Evolutionary conservation across 139 green algal species (phyloP).

Genomic region (Closterium sp.): DNA sequence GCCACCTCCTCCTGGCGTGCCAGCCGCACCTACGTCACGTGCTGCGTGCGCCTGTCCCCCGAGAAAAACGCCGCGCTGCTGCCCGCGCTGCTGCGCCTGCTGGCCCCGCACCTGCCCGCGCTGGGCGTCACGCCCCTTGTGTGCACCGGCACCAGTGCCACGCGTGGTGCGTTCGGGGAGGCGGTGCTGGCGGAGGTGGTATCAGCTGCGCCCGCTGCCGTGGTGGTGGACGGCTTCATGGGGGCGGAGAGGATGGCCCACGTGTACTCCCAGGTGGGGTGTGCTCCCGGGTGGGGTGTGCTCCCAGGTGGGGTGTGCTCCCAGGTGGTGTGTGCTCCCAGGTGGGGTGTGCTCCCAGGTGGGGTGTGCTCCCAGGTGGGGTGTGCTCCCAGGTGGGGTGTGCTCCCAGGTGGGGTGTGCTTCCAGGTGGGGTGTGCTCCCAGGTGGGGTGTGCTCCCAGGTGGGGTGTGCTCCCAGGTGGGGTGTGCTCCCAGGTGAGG

Average conservation of each 20-base stretch:
- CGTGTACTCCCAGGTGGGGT: constrained; percentile 56
- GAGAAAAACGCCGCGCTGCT: constrained; percentile 83
- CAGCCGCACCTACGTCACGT: constrained; percentile 60
- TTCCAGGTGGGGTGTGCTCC: too few relatives aligned
- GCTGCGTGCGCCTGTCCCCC: constrained; percentile 70
- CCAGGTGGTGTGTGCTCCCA: too few relatives aligned
- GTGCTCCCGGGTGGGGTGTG: too few relatives aligned
- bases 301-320: too few relatives aligned
- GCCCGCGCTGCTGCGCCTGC: constrained; percentile 59
- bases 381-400: too few relatives aligned
- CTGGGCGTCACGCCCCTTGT: constrained; percentile 60
- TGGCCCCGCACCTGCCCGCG: constrained; percentile 53
- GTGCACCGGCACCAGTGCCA: constrained; percentile 42
- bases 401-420: too few relatives aligned
- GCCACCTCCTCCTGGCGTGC: neutral
- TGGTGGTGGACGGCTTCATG: constrained; percentile 17
- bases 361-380: too few relatives aligned
- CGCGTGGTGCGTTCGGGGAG: constrained; percentile 58
- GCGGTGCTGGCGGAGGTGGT: constrained; percentile 58
- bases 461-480: too few relatives aligned
- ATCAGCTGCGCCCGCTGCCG: constrained; percentile 28
- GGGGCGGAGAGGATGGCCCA: constrained; percentile 58
- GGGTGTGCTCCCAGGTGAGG: too few relatives aligned
- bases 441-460: too few relatives aligned
- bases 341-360: too few relatives aligned